Evolutionary conservation across 192 early-diverging fungal genomes (phyloP).

Genomic region (Linnemannia zychae): DNA sequence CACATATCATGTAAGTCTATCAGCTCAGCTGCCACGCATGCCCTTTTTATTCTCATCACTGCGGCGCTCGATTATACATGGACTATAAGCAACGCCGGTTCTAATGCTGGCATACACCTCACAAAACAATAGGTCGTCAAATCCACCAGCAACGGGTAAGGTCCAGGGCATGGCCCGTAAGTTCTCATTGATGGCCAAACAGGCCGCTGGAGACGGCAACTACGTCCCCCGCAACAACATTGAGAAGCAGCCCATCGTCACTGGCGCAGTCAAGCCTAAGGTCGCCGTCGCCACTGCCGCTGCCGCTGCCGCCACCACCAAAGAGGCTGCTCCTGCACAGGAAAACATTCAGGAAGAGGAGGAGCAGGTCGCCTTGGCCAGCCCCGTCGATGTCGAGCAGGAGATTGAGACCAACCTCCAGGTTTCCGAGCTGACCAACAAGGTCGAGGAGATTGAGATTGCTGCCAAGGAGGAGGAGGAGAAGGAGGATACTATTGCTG

Average conservation of each 20-base stretch:
- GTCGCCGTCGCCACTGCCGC: not conserved
- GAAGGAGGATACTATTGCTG: not conserved
- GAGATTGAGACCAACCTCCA: conserved; percentile 23
- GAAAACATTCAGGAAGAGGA: conserved; percentile 23
- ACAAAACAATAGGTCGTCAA: not conserved
- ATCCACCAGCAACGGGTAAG: conserved; percentile 22
- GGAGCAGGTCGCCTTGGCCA: not conserved
- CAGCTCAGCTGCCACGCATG: not conserved
- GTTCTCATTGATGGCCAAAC: conserved; percentile 51
- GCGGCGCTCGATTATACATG: not conserved
- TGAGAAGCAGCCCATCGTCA: conserved; percentile 7
- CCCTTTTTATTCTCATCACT: not conserved
- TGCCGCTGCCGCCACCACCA: not conserved
- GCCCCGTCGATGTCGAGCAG: conserved; percentile 20
- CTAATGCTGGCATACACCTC: not conserved
- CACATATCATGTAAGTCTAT: conserved; percentile 5
- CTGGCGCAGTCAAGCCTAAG: conserved; percentile 25
- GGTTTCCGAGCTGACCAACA: conserved; percentile 24
- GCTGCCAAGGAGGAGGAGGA: conserved; percentile 9
- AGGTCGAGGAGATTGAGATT: conserved; percentile 39
- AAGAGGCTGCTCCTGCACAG: conserved; percentile 7
- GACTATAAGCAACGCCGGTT: not conserved
- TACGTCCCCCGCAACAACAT: conserved; percentile 48
- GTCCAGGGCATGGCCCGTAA: conserved; percentile 47
- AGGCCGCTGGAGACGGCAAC: conserved; percentile 20